Evolutionary conservation across 805 yeast species (phyloP).

Genomic region (Candida anglica): DNA sequence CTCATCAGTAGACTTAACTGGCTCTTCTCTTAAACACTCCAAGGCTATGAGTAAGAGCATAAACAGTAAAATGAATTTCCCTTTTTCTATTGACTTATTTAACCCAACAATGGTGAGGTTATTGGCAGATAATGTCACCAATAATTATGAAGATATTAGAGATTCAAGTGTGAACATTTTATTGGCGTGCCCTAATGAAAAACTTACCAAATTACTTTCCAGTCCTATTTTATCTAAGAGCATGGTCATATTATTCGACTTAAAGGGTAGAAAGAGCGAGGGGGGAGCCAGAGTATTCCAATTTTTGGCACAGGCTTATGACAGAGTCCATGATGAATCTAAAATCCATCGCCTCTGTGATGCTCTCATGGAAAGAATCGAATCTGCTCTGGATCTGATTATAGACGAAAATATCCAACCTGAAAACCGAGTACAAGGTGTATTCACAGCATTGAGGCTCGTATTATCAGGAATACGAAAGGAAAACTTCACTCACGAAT

Average conservation of each 20-base stretch:
- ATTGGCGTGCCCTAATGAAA: conserved; percentile 36
- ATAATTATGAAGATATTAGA: conserved; percentile 78
- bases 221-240: conserved; percentile 12
- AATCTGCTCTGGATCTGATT: conserved; percentile 23
- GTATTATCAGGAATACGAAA: conserved; percentile 28
- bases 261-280: conserved; percentile 65
- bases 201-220: conserved; percentile 15
- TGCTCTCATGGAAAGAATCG: conserved; percentile 28
- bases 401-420: conserved; percentile 11
- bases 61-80: not conserved
- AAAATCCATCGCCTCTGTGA: conserved; percentile 22
- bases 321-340: conserved; percentile 10
- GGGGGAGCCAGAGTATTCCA: conserved; percentile 71
- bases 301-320: conserved; percentile 39
- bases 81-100: conserved; percentile 2
- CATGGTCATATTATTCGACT: conserved; percentile 26
- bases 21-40: not conserved
- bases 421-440: conserved; percentile 62
- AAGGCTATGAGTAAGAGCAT: not conserved
- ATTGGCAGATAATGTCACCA: conserved; percentile 58
- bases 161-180: conserved; percentile 44
- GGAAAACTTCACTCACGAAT: conserved; percentile 1
- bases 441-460: conserved; percentile 54
- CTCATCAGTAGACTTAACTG: conserved; percentile 3
- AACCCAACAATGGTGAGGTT: conserved; percentile 30